phyloP scores from a whole-genome alignment of 2,329 filamentous ascomycete species.

The Raffaelea deltoideospora region DNA sequence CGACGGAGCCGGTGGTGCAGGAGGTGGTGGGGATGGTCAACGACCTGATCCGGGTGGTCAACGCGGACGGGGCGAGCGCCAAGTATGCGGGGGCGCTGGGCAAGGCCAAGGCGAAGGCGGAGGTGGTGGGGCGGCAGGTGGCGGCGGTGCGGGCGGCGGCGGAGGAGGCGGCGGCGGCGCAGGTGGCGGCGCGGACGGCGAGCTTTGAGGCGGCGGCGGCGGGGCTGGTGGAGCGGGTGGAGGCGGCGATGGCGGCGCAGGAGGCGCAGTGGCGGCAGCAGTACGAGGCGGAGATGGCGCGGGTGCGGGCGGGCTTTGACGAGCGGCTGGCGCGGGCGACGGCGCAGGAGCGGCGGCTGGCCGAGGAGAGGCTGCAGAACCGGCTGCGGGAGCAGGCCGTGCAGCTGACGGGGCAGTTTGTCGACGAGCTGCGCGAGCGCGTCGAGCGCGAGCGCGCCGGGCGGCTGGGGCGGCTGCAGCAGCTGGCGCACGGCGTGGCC shows the following conservation, averaged over 20 bases:
- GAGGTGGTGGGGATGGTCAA: conserved; percentile 92
- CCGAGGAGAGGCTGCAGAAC: conserved; percentile 72
- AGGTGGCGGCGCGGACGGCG: conserved; percentile 54
- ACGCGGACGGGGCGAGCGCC: conserved; percentile 63
- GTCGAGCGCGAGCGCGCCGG: conserved; percentile 82
- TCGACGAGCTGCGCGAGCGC: conserved; percentile 58
- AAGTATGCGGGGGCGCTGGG: conserved; percentile 66
- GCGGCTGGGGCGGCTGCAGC: conserved; percentile 70
- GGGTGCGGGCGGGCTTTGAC: conserved; percentile 63
- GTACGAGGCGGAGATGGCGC: conserved; percentile 73
- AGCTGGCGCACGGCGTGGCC: conserved; percentile 61
- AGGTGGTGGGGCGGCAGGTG: conserved; percentile 67
- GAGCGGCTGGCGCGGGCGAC: conserved; percentile 65
- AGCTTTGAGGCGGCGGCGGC: conserved; percentile 78
- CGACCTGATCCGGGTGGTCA: conserved; percentile 85
- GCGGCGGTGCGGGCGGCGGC: conserved; percentile 54
- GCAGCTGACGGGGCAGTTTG: conserved; percentile 72
- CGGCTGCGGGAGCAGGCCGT: conserved; percentile 82
- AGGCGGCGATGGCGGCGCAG: conserved; percentile 66
- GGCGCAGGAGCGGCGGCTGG: conserved; percentile 62
- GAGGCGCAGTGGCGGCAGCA: conserved; percentile 74
- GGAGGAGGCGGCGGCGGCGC: conserved; percentile 55
- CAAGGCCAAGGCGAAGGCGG: conserved; percentile 74
- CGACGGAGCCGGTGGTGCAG: conserved; percentile 75
- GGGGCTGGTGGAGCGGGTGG: conserved; percentile 77